These are phyloP conservation scores for Clavispora asparagi DNA, from an alignment of 805 yeast genomes.

Conservation along the genomic window DNA sequence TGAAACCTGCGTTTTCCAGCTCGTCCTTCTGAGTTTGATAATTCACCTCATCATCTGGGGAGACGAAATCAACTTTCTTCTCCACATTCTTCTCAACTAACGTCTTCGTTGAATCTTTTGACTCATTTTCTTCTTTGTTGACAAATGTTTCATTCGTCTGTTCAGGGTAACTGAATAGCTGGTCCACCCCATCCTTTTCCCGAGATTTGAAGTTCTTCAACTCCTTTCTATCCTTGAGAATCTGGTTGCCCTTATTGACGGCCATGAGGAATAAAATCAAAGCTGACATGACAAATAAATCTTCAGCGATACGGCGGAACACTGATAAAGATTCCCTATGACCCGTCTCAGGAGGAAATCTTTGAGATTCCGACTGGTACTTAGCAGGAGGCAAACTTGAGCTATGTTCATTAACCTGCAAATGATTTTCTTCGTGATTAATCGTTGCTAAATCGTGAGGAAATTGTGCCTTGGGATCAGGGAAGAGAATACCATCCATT, in stretches of 20 bases:
- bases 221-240: slow-evolving; percentile 2
- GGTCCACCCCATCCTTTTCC: background rate
- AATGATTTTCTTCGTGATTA: slow-evolving; percentile 1
- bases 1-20: background rate
- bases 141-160: background rate
- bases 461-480: slow-evolving; percentile 9
- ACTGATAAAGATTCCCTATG: slow-evolving; percentile 8
- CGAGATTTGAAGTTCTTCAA: background rate
- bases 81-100: slow-evolving; percentile 10
- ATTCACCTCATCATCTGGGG: slow-evolving; percentile 1
- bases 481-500: slow-evolving; percentile 34
- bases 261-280: slow-evolving; percentile 31
- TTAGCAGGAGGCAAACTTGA: background rate
- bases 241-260: slow-evolving; percentile 21
- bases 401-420: background rate
- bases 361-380: background rate
- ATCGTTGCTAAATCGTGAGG: slow-evolving; percentile 3
- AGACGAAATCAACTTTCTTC: slow-evolving; percentile 7
- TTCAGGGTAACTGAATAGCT: background rate
- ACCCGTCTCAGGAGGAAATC: background rate
- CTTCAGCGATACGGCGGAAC: slow-evolving; percentile 39
- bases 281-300: slow-evolving; percentile 40
- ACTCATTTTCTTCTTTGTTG: background rate
- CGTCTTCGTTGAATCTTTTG: background rate
- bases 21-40: background rate